A percentile compares a stretch with the other conserved stretches of the same genome.
phyloP scores from a whole-genome alignment of 1,284 basidiomycete genomes.

The Fomes fomentarius region DNA sequence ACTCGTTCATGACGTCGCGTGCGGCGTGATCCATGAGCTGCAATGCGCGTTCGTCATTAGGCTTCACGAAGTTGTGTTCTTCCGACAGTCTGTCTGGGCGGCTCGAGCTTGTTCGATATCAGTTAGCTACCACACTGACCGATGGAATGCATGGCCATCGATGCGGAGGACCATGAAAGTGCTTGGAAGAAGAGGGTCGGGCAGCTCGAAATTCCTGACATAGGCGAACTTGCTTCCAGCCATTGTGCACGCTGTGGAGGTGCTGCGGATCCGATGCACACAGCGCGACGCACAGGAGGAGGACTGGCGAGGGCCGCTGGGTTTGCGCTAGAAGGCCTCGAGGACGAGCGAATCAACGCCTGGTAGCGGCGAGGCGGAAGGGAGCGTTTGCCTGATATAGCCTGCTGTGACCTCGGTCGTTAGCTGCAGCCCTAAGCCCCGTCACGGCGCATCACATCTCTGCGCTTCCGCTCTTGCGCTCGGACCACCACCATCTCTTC shows the following conservation, averaged over 20 bases:
- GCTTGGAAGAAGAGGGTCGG: slow-evolving; percentile 84
- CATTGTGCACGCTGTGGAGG: slow-evolving; percentile 53
- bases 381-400: slow-evolving; percentile 22
- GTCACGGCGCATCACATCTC: slow-evolving; percentile 24
- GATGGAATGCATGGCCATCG: slow-evolving; percentile 95
- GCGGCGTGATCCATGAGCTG: slow-evolving; percentile 95
- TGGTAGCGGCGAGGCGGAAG: slow-evolving; percentile 22
- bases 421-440: slow-evolving; percentile 25
- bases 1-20: slow-evolving; percentile 78
- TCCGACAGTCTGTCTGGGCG: slow-evolving; percentile 78
- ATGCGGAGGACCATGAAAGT: slow-evolving; percentile 88
- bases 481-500: slow-evolving; percentile 32
- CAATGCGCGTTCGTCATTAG: slow-evolving; percentile 89
- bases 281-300: background rate
- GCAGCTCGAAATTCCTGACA: slow-evolving; percentile 88
- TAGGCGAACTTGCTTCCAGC: slow-evolving; percentile 92
- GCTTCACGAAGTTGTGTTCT: slow-evolving; percentile 83
- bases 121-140: slow-evolving; percentile 48
- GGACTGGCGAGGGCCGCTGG: background rate
- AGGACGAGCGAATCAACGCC: slow-evolving; percentile 14
- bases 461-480: slow-evolving; percentile 25
- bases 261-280: background rate
- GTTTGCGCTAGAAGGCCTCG: slow-evolving; percentile 9
- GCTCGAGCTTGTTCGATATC: background rate
- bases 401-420: slow-evolving; percentile 28